phyloP scores from a whole-genome alignment of 2,329 filamentous ascomycete species.

The Ceratocystis destructans region DNA sequence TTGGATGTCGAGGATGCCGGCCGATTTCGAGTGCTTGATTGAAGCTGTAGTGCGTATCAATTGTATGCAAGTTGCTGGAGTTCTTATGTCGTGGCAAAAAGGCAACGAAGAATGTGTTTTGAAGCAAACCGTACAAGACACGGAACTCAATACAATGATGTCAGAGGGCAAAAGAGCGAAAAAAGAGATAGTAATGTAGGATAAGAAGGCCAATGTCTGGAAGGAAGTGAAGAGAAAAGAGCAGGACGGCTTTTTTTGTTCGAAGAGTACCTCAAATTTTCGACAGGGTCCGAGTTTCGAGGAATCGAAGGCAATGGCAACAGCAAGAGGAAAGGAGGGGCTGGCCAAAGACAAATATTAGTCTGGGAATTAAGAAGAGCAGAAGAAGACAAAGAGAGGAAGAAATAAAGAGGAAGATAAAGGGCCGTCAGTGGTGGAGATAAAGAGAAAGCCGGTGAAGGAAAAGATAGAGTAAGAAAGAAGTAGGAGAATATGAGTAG shows the following conservation, averaged over 20 bases:
- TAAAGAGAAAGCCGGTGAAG: conserved; percentile 7
- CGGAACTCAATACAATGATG: neutral
- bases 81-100: neutral
- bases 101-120: neutral
- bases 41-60: neutral
- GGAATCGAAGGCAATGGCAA: neutral
- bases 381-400: neutral
- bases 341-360: neutral
- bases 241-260: neutral
- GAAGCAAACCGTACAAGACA: neutral
- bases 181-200: neutral
- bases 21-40: neutral
- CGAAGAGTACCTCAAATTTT: neutral
- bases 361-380: neutral
- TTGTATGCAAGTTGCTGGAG: neutral
- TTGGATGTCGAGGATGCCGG: neutral
- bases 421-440: neutral
- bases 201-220: neutral
- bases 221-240: conserved; percentile 6
- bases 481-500: neutral
- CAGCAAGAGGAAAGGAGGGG: neutral
- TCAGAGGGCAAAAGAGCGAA: neutral
- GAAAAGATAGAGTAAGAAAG: neutral
- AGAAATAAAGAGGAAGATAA: neutral
- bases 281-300: conserved; percentile 1